These are phyloP conservation scores for Hypocreales sp. DNA, from an alignment of 2,329 filamentous ascomycete genomes.

Conservation along the genomic window DNA sequence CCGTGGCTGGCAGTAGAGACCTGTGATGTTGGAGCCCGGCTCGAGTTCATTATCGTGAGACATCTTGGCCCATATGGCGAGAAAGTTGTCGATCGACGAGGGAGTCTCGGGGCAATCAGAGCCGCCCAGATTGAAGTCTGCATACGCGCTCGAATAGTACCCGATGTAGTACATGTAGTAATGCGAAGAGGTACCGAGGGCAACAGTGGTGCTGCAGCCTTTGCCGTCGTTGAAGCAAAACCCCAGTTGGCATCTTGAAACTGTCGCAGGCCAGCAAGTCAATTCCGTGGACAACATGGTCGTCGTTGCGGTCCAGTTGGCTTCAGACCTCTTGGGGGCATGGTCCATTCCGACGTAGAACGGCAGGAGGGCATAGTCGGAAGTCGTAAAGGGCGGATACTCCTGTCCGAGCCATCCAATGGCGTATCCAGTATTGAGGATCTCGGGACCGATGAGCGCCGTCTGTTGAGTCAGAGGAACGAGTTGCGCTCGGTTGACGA, in stretches of 20 bases:
- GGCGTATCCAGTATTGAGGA: too few species aligned
- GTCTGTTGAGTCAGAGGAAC: too few species aligned
- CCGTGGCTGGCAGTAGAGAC: slow-evolving; percentile 23
- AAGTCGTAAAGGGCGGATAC: slow-evolving; percentile 25
- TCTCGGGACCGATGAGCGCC: too few species aligned
- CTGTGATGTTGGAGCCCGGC: slow-evolving; percentile 14
- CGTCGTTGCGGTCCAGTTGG: slow-evolving; percentile 13
- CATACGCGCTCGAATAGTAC: too few species aligned
- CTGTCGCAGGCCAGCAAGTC: slow-evolving; percentile 21
- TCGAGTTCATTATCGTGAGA: neutral
- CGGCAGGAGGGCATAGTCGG: slow-evolving; percentile 24
- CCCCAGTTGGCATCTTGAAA: too few species aligned
- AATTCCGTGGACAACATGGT: slow-evolving; percentile 21
- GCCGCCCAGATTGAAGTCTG: too few species aligned
- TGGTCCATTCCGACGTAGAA: slow-evolving; percentile 14
- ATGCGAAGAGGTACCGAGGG: too few species aligned
- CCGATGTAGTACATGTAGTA: too few species aligned
- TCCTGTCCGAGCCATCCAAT: slow-evolving; percentile 29
- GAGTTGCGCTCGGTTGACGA: too few species aligned
- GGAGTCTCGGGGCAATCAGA: too few species aligned
- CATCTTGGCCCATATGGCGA: slow-evolving; percentile 10
- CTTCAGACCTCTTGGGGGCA: neutral
- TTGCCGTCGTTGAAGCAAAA: too few species aligned
- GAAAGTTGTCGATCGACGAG: slow-evolving; percentile 22
- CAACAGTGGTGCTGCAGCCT: too few species aligned